Base-by-base conservation (phyloP, 2,329 filamentous ascomycete species). In the Phialemoniopsis sp. region DNA sequence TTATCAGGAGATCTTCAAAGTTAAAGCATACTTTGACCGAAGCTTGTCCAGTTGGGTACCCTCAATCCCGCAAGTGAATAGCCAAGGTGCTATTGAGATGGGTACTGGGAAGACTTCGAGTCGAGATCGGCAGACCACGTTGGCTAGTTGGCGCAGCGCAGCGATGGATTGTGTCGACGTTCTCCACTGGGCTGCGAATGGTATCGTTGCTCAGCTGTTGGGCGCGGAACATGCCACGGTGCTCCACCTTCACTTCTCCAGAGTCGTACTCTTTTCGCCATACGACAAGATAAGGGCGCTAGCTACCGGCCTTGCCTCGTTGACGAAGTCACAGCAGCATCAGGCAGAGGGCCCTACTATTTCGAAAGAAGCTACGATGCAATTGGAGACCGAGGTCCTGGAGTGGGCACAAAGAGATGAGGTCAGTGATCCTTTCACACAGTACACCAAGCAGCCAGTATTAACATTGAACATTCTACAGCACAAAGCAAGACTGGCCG, bases 121-220 rank as follows among this genome's bases (percentile, higher is more conserved):
- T 10, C 6, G 21, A 26, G 21, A 26, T 6, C 21, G 21, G 10
- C 21, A 26, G 21, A 26, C 49, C 46, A 1, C 45, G 47, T 19
- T 46, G 42, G 33, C 34, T 2, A 57, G 52, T 26, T 73, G 69
- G 68, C 57, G 66, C 13, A 71, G 71, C 32, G 60, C 63, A 4
- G 57, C 63, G 13, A 66, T 67, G 32, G 69, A 72, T 38, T 67
- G 62, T 32, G 45, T 80, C 3, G 76, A 80, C 41, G 66, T 78
- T 2, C 59, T 80, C 3, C 74, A 80, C 47, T 80, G 76, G 76
- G 64, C 67, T 14, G 76, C 76, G 3, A 77, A 77, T 45, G 69
- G 64, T 32, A 66, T 64, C 1, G 67, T 75, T 21, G 69, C 70
- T 5, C 64, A 66, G 36, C 56, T 65, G 2, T 60, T 64, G 2